Evolutionary conservation across 352 stramenopile genomes (phyloP), one percentile per base, ranked within the genome.

Genomic region (Phytophthora megakarya): DNA sequence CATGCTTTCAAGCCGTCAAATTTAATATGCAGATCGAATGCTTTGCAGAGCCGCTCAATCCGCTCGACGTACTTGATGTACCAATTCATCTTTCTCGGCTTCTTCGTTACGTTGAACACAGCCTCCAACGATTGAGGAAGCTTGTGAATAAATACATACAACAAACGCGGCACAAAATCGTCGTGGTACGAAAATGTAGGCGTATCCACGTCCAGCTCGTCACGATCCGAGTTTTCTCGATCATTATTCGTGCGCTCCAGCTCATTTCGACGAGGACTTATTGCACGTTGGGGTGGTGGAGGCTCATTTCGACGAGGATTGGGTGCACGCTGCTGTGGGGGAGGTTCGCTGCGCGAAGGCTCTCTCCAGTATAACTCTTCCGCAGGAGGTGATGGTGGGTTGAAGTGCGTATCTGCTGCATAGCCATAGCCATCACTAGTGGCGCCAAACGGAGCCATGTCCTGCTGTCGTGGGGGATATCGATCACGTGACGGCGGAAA

Each of bases 51-150:
- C 1, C 74, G 50, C 43, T 86, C 63, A 19, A 85, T 81, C 5
- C 80, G 72, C 53, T 88, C 57, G 12, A 75, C 65, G 33, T 90
- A 89, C 37, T 89, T 79, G 0, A 91, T 52, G 40, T 90, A 93
- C 46, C 81, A 93, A 19, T 75, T 80, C 65, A 90, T 77, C 44
- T 90, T 93, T 3, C 84, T 75, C 13, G 79, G 67, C 30, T 89
- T 91, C 52, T 84, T 91, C 16, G 78, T 90, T 30, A 81, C 69
- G 48, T 93, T 89, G 11, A 67, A 61, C 4, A 93, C 65, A 9
- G 84, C 76, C n/a, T 62, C 56, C 33, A 92, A 56, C 5, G 72
- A 56, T 7, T 73, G 37, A 0, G 81, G 83, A n/a, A 91, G 56
- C 32, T 86, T 84, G 32, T 73, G 71, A 39, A 80, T 79, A 69